phyloP scores from a whole-genome alignment of 306 rosid genomes.

The Sicyos edulis region DNA sequence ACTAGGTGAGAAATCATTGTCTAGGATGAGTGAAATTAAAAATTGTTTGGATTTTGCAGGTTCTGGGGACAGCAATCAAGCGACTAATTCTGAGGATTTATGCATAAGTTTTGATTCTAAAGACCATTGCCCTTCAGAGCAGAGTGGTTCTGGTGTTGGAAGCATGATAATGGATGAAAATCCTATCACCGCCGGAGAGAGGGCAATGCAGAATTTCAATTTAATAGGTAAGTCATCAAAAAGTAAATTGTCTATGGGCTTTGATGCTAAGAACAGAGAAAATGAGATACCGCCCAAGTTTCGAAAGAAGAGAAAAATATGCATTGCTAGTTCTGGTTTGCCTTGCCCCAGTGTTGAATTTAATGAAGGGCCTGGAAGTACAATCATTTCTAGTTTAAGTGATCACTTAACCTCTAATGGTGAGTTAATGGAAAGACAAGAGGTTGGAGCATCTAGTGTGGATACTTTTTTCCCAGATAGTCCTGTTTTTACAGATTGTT shows the following conservation, averaged over 20 bases:
- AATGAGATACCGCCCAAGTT: conserved; percentile 28
- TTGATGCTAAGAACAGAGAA: conserved; percentile 25
- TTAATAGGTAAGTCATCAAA: conserved; percentile 28
- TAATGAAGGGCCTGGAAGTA: conserved; percentile 29
- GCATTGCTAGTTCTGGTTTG: conserved; percentile 23
- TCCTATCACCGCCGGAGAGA: conserved; percentile 24
- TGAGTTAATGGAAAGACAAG: conserved; percentile 32
- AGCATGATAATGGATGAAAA: conserved; percentile 34
- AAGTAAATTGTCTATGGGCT: conserved; percentile 27
- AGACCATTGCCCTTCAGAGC: conserved; percentile 33
- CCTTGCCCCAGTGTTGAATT: conserved; percentile 29
- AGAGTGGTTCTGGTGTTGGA: conserved; percentile 35
- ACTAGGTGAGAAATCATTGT: conserved; percentile 29
- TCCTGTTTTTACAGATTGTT: conserved; percentile 29
- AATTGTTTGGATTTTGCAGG: conserved; percentile 35
- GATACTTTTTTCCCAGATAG: conserved; percentile 25
- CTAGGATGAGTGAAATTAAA: conserved; percentile 33
- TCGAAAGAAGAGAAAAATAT: conserved; percentile 38
- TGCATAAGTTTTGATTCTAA: conserved; percentile 25
- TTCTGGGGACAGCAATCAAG: conserved; percentile 29
- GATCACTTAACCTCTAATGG: conserved; percentile 32
- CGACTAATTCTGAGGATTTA: conserved; percentile 34
- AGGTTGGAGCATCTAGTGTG: conserved; percentile 28
- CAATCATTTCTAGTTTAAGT: conserved; percentile 32
- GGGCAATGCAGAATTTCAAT: conserved; percentile 27